Evolutionary conservation across 2,329 filamentous ascomycete genomes (phyloP).

Genomic region (Colletotrichum orbiculare): DNA sequence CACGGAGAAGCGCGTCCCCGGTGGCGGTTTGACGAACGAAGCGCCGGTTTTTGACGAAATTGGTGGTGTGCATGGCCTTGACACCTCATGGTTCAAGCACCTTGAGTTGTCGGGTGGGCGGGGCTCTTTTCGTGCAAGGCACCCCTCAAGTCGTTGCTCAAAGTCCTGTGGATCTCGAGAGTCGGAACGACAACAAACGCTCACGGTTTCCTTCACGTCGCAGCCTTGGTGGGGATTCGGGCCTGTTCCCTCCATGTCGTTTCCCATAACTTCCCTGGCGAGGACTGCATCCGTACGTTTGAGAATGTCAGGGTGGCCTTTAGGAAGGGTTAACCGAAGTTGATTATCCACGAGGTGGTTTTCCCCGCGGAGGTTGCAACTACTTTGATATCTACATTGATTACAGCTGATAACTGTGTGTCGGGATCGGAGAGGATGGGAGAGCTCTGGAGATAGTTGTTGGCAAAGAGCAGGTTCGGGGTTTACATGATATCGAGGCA

Average conservation of each 20-base stretch:
- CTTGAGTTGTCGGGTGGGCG: conserved; percentile 44
- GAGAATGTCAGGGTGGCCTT: conserved; percentile 47
- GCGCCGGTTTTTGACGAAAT: conserved; percentile 49
- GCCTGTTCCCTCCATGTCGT: conserved; percentile 55
- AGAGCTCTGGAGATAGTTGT: conserved; percentile 42
- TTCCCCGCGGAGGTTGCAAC: conserved; percentile 47
- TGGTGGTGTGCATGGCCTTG: conserved; percentile 51
- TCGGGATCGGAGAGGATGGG: conserved; percentile 45
- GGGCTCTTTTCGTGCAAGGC: conserved; percentile 51
- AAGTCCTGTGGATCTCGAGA: conserved; percentile 34
- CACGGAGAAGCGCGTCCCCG: conserved; percentile 38
- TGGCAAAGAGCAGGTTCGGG: conserved; percentile 42
- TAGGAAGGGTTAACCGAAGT: conserved; percentile 50
- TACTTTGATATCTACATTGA: conserved; percentile 44
- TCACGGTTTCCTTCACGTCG: conserved; percentile 41
- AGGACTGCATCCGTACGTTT: conserved; percentile 46
- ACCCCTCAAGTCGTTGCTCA: conserved; percentile 49
- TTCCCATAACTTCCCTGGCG: conserved; percentile 55
- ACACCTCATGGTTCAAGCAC: conserved; percentile 46
- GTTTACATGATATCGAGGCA: not conserved
- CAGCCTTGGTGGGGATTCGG: conserved; percentile 42
- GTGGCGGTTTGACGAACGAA: conserved; percentile 29
- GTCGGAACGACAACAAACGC: conserved; percentile 35
- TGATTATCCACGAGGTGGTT: conserved; percentile 52
- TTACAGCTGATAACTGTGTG: conserved; percentile 47